phyloP scores from a whole-genome alignment of 805 yeast species.

The Wickerhamomyces subpelliculosus region DNA sequence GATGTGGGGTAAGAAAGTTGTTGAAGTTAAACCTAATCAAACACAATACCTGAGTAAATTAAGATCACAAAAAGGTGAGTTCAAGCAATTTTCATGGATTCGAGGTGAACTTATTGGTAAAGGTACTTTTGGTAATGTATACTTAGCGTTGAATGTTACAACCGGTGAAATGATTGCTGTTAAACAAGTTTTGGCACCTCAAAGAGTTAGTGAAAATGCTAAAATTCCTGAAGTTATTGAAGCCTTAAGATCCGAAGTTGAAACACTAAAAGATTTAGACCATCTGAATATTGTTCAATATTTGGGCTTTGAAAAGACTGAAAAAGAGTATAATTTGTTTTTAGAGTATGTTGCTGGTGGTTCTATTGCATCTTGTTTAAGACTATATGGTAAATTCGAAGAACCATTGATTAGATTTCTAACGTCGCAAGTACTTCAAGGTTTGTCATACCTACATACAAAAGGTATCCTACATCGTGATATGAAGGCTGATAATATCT shows the following conservation, averaged over 20 bases:
- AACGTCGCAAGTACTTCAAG: constrained; percentile 74
- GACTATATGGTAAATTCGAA: constrained; percentile 79
- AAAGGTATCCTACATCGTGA: constrained; percentile 89
- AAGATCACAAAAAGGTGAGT: constrained; percentile 57
- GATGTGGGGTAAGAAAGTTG: constrained; percentile 94
- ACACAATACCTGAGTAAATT: constrained; percentile 55
- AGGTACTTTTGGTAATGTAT: constrained; percentile 95
- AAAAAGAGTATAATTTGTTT: constrained; percentile 74
- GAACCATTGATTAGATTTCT: constrained; percentile 67
- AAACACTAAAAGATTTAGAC: constrained; percentile 88
- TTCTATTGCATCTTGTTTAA: constrained; percentile 79
- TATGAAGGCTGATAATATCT: constrained; percentile 86
- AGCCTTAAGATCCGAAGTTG: constrained; percentile 84
- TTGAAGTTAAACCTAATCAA: constrained; percentile 78
- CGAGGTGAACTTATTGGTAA: constrained; percentile 95
- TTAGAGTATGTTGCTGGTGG: constrained; percentile 98
- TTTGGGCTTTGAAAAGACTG: constrained; percentile 79
- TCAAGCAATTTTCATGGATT: constrained; percentile 92
- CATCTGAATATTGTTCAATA: constrained; percentile 95
- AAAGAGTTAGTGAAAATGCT: constrained; percentile 27
- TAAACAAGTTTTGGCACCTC: constrained; percentile 78
- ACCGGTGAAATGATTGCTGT: constrained; percentile 99
- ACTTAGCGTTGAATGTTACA: constrained; percentile 84
- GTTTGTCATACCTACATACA: constrained; percentile 81
- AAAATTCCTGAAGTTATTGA: constrained; percentile 59